phyloP scores from a whole-genome alignment of 1,284 basidiomycete species.

The Trichosporon sp. region DNA sequence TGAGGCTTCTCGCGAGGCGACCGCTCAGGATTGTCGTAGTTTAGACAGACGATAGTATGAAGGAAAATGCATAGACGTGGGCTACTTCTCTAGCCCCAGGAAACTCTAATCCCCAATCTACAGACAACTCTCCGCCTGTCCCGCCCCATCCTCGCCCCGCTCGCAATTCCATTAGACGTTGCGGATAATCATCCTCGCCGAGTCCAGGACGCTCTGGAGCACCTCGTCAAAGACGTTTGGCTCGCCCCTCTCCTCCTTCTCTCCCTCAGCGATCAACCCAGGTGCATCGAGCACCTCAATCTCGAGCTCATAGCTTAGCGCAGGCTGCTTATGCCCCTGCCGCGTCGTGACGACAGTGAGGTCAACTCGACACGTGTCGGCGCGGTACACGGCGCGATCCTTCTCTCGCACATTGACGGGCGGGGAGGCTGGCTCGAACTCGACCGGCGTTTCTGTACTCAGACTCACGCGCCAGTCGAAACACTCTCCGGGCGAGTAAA shows the following conservation, averaged over 20 bases:
- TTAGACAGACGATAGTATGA: not conserved
- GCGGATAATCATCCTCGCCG: constrained; percentile 58
- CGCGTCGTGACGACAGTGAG: constrained; percentile 77
- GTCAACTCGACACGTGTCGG: constrained; percentile 90
- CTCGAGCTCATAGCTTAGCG: constrained; percentile 61
- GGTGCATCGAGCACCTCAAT: constrained; percentile 61
- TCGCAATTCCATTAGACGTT: constrained; percentile 41
- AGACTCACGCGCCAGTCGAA: constrained; percentile 94
- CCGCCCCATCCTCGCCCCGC: not conserved
- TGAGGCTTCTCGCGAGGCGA: not conserved
- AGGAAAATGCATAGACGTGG: constrained; percentile 13
- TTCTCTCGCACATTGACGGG: constrained; percentile 71
- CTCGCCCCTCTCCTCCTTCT: constrained; percentile 52
- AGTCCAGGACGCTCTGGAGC: constrained; percentile 59
- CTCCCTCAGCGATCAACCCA: constrained; percentile 59
- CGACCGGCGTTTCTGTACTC: constrained; percentile 68
- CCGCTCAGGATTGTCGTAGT: not conserved
- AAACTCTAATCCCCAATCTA: not conserved
- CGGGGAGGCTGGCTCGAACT: constrained; percentile 46
- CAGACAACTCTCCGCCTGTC: not conserved
- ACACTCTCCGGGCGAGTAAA: constrained; percentile 75
- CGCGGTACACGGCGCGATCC: constrained; percentile 87
- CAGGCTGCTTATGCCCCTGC: constrained; percentile 22
- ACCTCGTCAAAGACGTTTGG: constrained; percentile 58
- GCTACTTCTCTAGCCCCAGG: not conserved